These are phyloP conservation scores for Phytophthora macrochlamydospora DNA, from an alignment of 352 stramenopile genomes.

Conservation along the genomic window DNA sequence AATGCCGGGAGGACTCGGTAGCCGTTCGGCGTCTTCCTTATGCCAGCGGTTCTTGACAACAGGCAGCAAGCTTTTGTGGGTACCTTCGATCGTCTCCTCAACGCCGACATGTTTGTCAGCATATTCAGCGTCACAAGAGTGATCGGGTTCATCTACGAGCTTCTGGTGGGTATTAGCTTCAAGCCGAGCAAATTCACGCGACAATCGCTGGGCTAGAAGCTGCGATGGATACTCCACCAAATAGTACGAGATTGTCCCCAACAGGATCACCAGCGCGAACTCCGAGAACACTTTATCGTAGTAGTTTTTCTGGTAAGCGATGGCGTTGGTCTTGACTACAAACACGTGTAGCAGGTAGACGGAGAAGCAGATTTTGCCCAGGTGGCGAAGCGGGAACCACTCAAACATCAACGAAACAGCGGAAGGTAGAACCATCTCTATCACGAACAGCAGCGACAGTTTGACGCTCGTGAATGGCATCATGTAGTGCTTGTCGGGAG, in stretches of 20 bases:
- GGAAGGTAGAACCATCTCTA: too few species aligned
- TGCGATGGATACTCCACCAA: constrained; percentile 41
- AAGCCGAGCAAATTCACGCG: background rate
- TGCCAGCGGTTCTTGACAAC: background rate
- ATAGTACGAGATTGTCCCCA: constrained; percentile 31
- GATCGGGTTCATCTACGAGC: background rate
- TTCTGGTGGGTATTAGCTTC: background rate
- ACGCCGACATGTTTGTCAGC: background rate
- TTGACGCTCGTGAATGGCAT: constrained; percentile 1
- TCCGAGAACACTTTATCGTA: constrained; percentile 7
- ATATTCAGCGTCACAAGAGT: background rate
- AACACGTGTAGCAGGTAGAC: constrained; percentile 44
- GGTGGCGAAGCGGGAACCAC: constrained; percentile 15
- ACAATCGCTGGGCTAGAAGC: constrained; percentile 9
- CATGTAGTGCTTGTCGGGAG: background rate
- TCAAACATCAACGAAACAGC: too few species aligned
- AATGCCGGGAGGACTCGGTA: background rate
- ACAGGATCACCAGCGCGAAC: constrained; percentile 21
- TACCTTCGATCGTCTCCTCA: background rate
- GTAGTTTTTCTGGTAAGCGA: background rate
- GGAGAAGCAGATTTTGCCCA: constrained; percentile 8
- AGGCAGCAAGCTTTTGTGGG: background rate
- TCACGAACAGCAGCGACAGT: background rate
- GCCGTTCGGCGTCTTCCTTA: background rate
- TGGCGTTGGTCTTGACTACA: constrained; percentile 15